Percentiles rank a stretch among this genome's conserved stretches.
Evolutionary conservation across 2,329 filamentous ascomycete species (phyloP).

Genomic region (Aspergillus quadricinctus): DNA sequence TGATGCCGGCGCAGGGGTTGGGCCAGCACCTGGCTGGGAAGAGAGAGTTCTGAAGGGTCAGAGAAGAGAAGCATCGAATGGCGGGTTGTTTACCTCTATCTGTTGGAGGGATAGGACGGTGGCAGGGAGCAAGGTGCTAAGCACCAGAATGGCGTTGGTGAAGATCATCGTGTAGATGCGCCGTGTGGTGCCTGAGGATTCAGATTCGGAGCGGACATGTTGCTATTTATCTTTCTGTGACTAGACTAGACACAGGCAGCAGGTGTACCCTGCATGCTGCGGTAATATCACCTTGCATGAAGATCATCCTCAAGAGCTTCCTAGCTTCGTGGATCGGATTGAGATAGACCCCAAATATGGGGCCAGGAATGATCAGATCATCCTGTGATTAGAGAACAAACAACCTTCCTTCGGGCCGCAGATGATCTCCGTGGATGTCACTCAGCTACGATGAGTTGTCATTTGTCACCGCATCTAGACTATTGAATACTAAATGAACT

Average conservation of each 20-base stretch:
- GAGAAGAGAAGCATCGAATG: neutral
- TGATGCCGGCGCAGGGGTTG: slow-evolving; percentile 30
- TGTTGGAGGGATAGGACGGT: neutral
- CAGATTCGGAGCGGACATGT: no score
- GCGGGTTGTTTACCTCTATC: neutral
- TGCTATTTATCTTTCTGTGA: neutral
- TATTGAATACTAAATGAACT: neutral
- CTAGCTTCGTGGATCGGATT: no score
- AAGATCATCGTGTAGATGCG: neutral
- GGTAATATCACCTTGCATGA: neutral
- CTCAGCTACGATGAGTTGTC: neutral
- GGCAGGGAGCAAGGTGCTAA: neutral
- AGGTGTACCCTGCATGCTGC: neutral
- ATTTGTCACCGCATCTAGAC: neutral
- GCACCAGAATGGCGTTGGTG: neutral
- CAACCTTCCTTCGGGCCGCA: no score
- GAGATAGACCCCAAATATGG: no score
- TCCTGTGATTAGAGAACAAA: neutral
- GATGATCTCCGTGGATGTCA: neutral
- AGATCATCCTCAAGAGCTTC: neutral
- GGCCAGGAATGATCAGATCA: no score
- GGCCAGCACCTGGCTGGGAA: slow-evolving; percentile 14
- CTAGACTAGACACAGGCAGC: no score
- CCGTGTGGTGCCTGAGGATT: neutral
- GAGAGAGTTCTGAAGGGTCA: neutral